Base-by-base conservation (phyloP, 768 basidiomycete genomes). In the Tricholomella constricta region DNA sequence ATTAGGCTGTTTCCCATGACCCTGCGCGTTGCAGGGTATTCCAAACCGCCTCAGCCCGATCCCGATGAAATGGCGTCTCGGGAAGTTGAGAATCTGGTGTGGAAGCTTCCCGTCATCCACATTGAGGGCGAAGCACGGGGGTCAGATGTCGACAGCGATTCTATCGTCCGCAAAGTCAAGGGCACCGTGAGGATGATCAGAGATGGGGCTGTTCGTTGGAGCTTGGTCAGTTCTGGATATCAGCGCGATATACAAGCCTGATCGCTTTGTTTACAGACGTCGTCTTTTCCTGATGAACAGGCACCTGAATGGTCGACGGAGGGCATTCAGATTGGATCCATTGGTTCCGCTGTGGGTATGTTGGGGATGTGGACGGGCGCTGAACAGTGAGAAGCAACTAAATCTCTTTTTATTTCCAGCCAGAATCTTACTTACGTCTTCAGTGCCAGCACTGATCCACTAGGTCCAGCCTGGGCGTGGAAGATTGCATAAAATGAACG, bases 281-380 rank as follows among this genome's bases (percentile, higher is more conserved):
- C 75, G 4, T 64, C 56, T 19, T 54, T 68, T 14, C 47, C 65
- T 0, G 69, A 69, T 10, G 65, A 73, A 15, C 60, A 63, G 17
- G 54, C 54, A 4, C 69, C 75, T 0, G 76, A 81, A 55, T 85
- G 83, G 83, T 65, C 69, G 1, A 77, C 73, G 11, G 83, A 85
- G 54, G 79, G 74, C n/a, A 67, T 85, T 0, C 83, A 85, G 54
- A 63, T 84, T 10, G 84, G 84, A 11, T 76, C 76, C 2, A 66
- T 79, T 14, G 81, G 80, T 6, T 80, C 80, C n/a, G 76, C 74
- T 0, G 61, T 73, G 19, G 84, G 84, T 8, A 63, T 82, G 2
- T 67, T 85, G 1, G 83, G 82, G 7, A 58, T 68, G 58, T 84
- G 82, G 82, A 83, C 83, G 0, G 79, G 80, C 7, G 76, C 76